These are phyloP conservation scores for Zymoseptoria brevis DNA, from an alignment of 2,329 filamentous ascomycete species.

Conservation along the genomic window DNA sequence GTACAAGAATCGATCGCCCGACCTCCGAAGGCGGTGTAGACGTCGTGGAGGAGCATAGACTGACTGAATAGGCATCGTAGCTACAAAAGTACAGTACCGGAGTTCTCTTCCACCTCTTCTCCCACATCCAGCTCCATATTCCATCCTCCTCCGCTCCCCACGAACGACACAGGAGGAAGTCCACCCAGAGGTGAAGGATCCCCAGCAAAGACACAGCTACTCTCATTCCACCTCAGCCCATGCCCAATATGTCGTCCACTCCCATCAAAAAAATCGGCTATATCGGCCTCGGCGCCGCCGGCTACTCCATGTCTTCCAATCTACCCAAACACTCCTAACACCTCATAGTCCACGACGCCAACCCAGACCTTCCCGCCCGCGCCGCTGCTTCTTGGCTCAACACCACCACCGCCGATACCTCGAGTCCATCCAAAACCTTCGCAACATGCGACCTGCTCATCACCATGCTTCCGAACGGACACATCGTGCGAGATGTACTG, in stretches of 20 bases:
- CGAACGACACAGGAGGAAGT: too few species aligned
- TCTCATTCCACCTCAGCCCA: too few species aligned
- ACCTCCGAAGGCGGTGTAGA: too few species aligned
- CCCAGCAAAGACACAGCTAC: too few species aligned
- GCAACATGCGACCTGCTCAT: constrained; percentile 29
- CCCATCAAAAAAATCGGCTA: constrained; percentile 27
- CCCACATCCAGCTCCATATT: too few species aligned
- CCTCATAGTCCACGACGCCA: constrained; percentile 27
- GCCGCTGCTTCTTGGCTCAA: constrained; percentile 23
- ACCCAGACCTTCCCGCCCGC: constrained; percentile 18
- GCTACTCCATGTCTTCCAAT: constrained; percentile 29
- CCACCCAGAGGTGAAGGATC: too few species aligned
- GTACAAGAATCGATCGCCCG: too few species aligned
- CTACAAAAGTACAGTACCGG: too few species aligned
- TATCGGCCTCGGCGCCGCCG: constrained; percentile 31
- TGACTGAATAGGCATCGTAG: too few species aligned
- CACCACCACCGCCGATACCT: constrained; percentile 22
- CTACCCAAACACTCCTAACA: constrained; percentile 28
- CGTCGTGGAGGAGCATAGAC: too few species aligned
- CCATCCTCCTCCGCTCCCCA: too few species aligned
- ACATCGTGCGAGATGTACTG: constrained; percentile 28
- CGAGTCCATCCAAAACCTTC: constrained; percentile 19
- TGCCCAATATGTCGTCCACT: neutral
- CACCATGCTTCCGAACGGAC: constrained; percentile 32
- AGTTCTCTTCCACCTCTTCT: too few species aligned